These are phyloP conservation scores for Penicillium crystallinum DNA, from an alignment of 495 filamentous ascomycete species.

Conservation along the genomic window DNA sequence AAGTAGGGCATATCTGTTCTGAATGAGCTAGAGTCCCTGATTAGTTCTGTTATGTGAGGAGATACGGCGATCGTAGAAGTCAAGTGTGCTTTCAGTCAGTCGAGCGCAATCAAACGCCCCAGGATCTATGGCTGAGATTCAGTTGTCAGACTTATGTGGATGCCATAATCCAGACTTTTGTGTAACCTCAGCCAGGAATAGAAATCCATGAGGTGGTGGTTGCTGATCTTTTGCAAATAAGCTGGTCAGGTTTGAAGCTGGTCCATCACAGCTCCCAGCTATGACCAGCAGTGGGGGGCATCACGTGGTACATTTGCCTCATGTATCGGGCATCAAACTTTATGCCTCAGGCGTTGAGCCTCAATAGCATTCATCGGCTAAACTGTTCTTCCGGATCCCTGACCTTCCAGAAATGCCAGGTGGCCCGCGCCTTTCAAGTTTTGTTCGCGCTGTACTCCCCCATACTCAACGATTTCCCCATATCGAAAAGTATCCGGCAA, in stretches of 20 bases:
- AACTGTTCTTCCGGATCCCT: slow-evolving; percentile 11
- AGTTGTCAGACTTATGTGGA: neutral
- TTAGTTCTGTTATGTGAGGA: neutral
- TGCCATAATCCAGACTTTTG: neutral
- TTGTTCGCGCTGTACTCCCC: slow-evolving; percentile 23
- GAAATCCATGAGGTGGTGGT: neutral
- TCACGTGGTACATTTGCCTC: neutral
- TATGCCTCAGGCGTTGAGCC: neutral
- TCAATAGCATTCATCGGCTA: neutral
- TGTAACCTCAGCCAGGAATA: neutral
- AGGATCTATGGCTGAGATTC: neutral
- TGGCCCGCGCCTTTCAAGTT: slow-evolving; percentile 17
- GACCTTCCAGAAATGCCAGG: slow-evolving; percentile 20
- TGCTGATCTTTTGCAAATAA: slow-evolving; percentile 2
- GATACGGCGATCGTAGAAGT: neutral
- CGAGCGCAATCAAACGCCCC: neutral
- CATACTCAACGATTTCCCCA: slow-evolving; percentile 14
- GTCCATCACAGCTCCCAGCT: neutral
- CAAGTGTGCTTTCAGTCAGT: neutral
- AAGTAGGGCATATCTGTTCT: neutral
- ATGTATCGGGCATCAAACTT: neutral
- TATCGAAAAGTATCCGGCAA: slow-evolving; percentile 20
- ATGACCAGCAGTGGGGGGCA: neutral
- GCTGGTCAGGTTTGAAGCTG: slow-evolving; percentile 8
- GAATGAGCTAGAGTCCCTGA: neutral